These are phyloP conservation scores for Pichia sp. DNA, from an alignment of 1,139 yeast genomes.

Conservation along the genomic window DNA sequence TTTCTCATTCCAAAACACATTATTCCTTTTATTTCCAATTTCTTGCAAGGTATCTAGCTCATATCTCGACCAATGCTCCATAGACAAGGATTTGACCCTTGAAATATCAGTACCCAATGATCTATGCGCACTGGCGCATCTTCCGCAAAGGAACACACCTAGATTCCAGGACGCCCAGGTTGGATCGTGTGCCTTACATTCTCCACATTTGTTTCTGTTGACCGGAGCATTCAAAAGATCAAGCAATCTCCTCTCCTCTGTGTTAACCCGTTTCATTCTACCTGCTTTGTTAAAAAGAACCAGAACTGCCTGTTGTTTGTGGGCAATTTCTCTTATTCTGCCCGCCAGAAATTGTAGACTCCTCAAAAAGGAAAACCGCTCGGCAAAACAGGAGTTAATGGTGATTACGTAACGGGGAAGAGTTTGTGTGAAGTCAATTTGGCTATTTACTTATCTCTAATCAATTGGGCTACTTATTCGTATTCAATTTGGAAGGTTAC, in stretches of 20 bases:
- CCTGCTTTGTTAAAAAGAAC: too few species aligned
- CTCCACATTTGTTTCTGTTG: slow-evolving; percentile 61
- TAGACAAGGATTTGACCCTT: slow-evolving; percentile 68
- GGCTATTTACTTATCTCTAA: too few species aligned
- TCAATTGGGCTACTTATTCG: too few species aligned
- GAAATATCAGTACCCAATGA: slow-evolving; percentile 69
- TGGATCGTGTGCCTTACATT: slow-evolving; percentile 58
- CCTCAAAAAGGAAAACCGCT: too few species aligned
- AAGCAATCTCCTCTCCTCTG: slow-evolving; percentile 5
- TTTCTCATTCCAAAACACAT: slow-evolving; percentile 54
- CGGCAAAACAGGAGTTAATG: too few species aligned
- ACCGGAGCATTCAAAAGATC: slow-evolving; percentile 33
- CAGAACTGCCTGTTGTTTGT: too few species aligned
- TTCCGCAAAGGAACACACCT: slow-evolving; percentile 66
- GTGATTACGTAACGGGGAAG: too few species aligned
- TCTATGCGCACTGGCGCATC: slow-evolving; percentile 75
- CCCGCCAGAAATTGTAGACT: too few species aligned
- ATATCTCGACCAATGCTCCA: slow-evolving; percentile 68
- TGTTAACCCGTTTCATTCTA: background rate
- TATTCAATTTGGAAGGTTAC: too few species aligned
- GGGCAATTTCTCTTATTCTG: too few species aligned
- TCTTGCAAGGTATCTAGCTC: slow-evolving; percentile 50
- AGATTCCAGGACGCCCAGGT: slow-evolving; percentile 43
- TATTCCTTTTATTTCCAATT: slow-evolving; percentile 61
- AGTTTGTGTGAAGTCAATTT: too few species aligned